Conservation (phyloP, 345 rosid species). For the Linum tenue region DNA sequence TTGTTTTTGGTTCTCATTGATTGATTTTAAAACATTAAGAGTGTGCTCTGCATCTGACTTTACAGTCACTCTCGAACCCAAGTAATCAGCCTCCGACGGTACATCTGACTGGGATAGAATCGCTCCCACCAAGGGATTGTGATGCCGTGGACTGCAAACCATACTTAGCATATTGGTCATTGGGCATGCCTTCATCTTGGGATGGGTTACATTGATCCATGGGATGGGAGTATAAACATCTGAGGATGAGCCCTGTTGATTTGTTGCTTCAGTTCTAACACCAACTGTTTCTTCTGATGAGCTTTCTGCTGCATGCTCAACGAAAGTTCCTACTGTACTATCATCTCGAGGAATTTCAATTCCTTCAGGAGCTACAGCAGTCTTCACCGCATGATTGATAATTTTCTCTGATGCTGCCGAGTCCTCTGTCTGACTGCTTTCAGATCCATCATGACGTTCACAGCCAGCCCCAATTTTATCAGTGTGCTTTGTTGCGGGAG, state of each 20-base stretch:
- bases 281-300: conserved; percentile 12
- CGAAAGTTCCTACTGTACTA: conserved; percentile 17
- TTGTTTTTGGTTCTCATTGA: conserved; percentile 19
- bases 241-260: conserved; percentile 9
- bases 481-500: conserved; percentile 18
- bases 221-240: background rate
- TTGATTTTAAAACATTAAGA: conserved; percentile 15
- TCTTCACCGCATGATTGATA: conserved; percentile 20
- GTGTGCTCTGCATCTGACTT: conserved; percentile 18
- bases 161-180: conserved; percentile 13
- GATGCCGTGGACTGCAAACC: conserved; percentile 11
- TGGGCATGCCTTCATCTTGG: background rate
- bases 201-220: background rate
- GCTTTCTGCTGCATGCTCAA: conserved; percentile 7
- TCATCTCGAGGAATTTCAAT: conserved; percentile 17
- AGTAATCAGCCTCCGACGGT: conserved; percentile 16
- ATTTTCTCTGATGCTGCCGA: conserved; percentile 19
- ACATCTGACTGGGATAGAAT: conserved; percentile 13
- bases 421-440: conserved; percentile 15
- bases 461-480: conserved; percentile 22
- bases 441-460: conserved; percentile 22
- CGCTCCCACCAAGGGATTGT: conserved; percentile 14
- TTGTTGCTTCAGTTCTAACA: conserved; percentile 10
- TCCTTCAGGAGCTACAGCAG: conserved; percentile 18
- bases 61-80: conserved; percentile 10